Evolutionary conservation across 768 basidiomycete species (phyloP).

Genomic region (Tricholoma hemisulphureum): DNA sequence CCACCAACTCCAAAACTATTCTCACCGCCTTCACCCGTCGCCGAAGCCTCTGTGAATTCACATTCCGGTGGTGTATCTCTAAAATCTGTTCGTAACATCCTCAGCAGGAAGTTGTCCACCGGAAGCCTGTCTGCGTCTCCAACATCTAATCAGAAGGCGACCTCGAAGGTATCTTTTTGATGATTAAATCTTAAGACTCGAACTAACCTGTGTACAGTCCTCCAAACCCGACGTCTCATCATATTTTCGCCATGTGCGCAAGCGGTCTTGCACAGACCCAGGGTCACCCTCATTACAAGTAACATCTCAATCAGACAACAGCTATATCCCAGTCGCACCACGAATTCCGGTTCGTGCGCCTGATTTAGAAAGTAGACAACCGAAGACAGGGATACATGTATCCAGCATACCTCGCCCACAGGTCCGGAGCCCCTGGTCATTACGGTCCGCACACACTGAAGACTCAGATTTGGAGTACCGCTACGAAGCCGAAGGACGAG

Average conservation of each 20-base stretch:
- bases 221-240: neutral
- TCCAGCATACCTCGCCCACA: constrained; percentile 39
- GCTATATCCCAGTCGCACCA: neutral
- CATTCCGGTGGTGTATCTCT: constrained; percentile 21
- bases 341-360: neutral
- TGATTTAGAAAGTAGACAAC: neutral
- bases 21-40: constrained; percentile 5
- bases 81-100: constrained; percentile 31
- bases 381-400: neutral
- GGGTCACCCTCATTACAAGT: constrained; percentile 12
- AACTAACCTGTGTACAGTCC: neutral
- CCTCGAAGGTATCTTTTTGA: constrained; percentile 16
- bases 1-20: constrained; percentile 33
- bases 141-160: constrained; percentile 14
- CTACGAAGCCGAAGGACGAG: constrained; percentile 37
- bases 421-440: constrained; percentile 20
- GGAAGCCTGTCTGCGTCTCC: constrained; percentile 17
- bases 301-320: neutral
- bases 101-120: constrained; percentile 28
- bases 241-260: constrained; percentile 14
- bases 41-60: constrained; percentile 5
- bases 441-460: constrained; percentile 25
- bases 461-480: constrained; percentile 46
- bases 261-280: constrained; percentile 38
- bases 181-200: neutral